Conservation (phyloP, 1,284 basidiomycete species). For the Marasmius tenuissimus region DNA sequence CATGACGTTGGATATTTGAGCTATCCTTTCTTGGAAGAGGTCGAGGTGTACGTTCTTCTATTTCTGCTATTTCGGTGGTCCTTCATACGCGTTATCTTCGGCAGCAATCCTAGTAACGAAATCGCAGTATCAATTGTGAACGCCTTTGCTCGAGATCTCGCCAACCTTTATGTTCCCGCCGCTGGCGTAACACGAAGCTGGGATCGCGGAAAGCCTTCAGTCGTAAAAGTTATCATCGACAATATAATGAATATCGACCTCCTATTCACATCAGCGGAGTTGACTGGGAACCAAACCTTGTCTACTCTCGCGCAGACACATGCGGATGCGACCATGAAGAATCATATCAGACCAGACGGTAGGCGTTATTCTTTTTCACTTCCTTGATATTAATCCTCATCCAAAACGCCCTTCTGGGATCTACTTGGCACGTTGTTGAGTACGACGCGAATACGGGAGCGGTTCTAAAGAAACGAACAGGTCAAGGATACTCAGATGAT, state of each 20-base stretch:
- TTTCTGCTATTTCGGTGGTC: neutral
- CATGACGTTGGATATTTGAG: conserved; percentile 74
- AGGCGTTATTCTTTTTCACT: conserved; percentile 12
- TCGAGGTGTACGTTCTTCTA: conserved; percentile 36
- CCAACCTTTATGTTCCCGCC: conserved; percentile 40
- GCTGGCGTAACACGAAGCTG: conserved; percentile 56
- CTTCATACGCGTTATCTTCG: neutral
- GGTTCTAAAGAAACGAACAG: conserved; percentile 54
- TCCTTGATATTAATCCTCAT: neutral
- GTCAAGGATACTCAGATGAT: conserved; percentile 61
- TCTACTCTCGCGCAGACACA: conserved; percentile 61
- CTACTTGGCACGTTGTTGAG: conserved; percentile 67
- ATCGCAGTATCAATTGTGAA: conserved; percentile 45
- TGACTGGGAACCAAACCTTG: conserved; percentile 62
- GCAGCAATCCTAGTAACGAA: conserved; percentile 43
- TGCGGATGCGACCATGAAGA: conserved; percentile 64
- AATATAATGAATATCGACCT: conserved; percentile 79
- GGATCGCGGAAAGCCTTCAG: conserved; percentile 54
- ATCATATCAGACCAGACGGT: conserved; percentile 67
- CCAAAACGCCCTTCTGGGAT: conserved; percentile 34
- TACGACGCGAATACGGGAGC: conserved; percentile 64
- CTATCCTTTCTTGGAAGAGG: conserved; percentile 60
- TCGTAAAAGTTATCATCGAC: conserved; percentile 70
- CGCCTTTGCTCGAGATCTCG: conserved; percentile 44
- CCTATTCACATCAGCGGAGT: conserved; percentile 51